Conservation (phyloP, 1,139 yeast species). For the Pneumocystis murina region DNA sequence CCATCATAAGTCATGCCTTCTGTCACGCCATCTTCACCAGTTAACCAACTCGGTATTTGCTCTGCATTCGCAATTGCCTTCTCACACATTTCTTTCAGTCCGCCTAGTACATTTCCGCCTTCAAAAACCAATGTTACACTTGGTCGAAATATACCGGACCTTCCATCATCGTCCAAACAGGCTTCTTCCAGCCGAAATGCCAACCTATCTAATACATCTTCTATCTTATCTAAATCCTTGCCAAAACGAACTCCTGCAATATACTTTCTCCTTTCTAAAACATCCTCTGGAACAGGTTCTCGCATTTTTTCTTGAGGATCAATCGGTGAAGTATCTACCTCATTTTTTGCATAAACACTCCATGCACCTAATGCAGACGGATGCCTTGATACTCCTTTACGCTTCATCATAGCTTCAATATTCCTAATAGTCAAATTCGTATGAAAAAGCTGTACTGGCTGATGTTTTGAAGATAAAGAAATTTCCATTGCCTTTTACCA, state of each 20-base stretch:
- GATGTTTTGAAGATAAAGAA: not conserved
- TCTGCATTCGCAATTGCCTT: slow-evolving; percentile 38
- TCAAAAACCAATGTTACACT: slow-evolving; percentile 36
- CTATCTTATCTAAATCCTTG: slow-evolving; percentile 17
- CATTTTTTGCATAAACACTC: slow-evolving; percentile 54
- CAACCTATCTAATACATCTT: slow-evolving; percentile 23
- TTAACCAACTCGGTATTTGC: slow-evolving; percentile 56
- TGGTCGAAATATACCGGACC: slow-evolving; percentile 17
- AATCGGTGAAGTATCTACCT: slow-evolving; percentile 48
- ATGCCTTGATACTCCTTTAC: not conserved
- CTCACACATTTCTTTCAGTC: slow-evolving; percentile 58
- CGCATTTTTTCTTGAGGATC: slow-evolving; percentile 17
- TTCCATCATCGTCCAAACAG: slow-evolving; percentile 11
- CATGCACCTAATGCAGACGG: slow-evolving; percentile 24
- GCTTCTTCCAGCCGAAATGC: slow-evolving; percentile 27
- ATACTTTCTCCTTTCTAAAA: too few relatives aligned
- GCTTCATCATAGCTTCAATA: not conserved
- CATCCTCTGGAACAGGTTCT: not conserved
- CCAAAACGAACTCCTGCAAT: slow-evolving; percentile 10
- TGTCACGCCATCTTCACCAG: slow-evolving; percentile 53
- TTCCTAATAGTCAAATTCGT: not conserved
- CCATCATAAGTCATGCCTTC: not conserved
- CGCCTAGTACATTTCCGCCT: slow-evolving; percentile 72
- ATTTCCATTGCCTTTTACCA: not conserved
- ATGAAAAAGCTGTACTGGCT: not conserved